A percentile compares a stretch with the other conserved stretches of the same genome.
These are phyloP conservation scores for Gonapodya prolifera DNA, from an alignment of 192 early-diverging fungal species.

Conservation along the genomic window DNA sequence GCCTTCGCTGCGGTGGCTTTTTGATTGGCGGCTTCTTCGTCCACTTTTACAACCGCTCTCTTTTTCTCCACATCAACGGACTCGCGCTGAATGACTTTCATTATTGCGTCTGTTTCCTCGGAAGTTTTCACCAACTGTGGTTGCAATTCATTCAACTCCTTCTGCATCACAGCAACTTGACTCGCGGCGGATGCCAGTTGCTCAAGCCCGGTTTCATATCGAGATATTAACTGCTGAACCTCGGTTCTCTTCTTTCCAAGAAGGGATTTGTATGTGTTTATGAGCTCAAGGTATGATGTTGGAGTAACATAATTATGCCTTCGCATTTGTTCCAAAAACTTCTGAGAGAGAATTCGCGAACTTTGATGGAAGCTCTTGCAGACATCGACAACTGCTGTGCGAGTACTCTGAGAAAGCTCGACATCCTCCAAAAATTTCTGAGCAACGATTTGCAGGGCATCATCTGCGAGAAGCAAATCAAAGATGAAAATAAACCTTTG, in stretches of 20 bases:
- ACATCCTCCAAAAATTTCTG: conserved; percentile 35
- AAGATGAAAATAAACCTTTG: not conserved
- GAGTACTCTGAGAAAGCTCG: conserved; percentile 28
- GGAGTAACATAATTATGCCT: conserved; percentile 49
- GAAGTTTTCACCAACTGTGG: conserved; percentile 40
- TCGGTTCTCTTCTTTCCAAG: conserved; percentile 24
- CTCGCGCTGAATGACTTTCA: conserved; percentile 42
- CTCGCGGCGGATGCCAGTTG: conserved; percentile 40
- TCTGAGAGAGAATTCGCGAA: conserved; percentile 28
- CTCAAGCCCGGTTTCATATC: conserved; percentile 43
- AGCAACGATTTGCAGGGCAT: conserved; percentile 44
- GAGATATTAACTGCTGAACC: conserved; percentile 28
- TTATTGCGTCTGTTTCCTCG: conserved; percentile 40
- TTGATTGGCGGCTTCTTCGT: conserved; percentile 40
- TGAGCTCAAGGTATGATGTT: conserved; percentile 45
- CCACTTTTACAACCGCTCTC: conserved; percentile 36
- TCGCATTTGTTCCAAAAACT: conserved; percentile 24
- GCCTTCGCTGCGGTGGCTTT: conserved; percentile 39
- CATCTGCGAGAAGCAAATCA: conserved; percentile 13
- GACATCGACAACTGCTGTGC: conserved; percentile 34
- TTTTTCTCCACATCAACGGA: conserved; percentile 37
- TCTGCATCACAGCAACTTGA: conserved; percentile 43
- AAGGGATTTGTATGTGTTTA: conserved; percentile 38
- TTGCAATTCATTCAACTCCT: conserved; percentile 40
- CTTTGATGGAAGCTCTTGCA: conserved; percentile 46